Evolutionary conservation across 2,329 filamentous ascomycete species (phyloP).

Genomic region (Paecilomyces dactylethromorphus): DNA sequence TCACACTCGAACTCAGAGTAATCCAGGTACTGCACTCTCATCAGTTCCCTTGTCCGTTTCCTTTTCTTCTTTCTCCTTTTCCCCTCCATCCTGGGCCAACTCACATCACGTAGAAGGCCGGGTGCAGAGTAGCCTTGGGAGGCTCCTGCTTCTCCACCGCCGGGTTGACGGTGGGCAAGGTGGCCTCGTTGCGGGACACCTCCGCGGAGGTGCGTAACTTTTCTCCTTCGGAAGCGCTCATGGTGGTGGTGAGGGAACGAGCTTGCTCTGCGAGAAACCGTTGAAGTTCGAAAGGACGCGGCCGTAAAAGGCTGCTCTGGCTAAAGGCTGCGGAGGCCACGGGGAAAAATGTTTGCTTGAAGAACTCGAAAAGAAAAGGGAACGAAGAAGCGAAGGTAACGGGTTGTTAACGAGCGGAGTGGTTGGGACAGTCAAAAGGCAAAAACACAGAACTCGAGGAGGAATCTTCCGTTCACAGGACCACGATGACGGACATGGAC

Average conservation of each 20-base stretch:
- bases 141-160: conserved; percentile 64
- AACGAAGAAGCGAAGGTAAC: background rate
- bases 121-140: conserved; percentile 62
- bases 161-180: conserved; percentile 77
- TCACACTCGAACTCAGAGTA: conserved; percentile 82
- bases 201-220: conserved; percentile 82
- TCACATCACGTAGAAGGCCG: conserved; percentile 75
- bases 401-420: conserved; percentile 11
- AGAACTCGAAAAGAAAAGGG: conserved; percentile 10
- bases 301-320: conserved; percentile 36
- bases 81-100: conserved; percentile 5
- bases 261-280: conserved; percentile 39
- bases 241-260: conserved; percentile 34
- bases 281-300: conserved; percentile 43
- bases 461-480: conserved; percentile 1
- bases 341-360: conserved; percentile 14
- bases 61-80: background rate
- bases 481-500: conserved; percentile 6
- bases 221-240: conserved; percentile 61
- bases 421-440: conserved; percentile 14
- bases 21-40: conserved; percentile 70
- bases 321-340: conserved; percentile 40
- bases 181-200: conserved; percentile 33
- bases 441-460: conserved; percentile 10
- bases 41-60: conserved; percentile 9